A percentile compares a stretch with the other conserved stretches of the same genome.
These are phyloP conservation scores for Diplodia mutila DNA, from an alignment of 2,329 filamentous ascomycete species.

Conservation along the genomic window DNA sequence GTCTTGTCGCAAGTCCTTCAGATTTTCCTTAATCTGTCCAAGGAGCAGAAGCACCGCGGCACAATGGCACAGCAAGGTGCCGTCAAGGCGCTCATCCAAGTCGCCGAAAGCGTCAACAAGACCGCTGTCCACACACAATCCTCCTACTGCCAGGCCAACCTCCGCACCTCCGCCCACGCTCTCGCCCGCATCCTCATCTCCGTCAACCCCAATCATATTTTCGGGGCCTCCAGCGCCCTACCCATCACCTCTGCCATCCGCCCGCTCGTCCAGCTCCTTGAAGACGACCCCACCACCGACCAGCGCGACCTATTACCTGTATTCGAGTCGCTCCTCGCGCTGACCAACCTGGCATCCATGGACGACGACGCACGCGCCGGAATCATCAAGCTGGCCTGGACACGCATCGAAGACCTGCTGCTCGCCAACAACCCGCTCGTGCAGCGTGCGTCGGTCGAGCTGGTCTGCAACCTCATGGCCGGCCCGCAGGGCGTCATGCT, in stretches of 20 bases:
- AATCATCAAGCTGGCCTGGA: conserved; percentile 77
- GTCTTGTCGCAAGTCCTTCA: conserved; percentile 73
- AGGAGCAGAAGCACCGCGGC: conserved; percentile 73
- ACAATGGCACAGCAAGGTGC: conserved; percentile 91
- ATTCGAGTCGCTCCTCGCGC: conserved; percentile 87
- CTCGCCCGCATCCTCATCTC: conserved; percentile 85
- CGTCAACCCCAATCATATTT: conserved; percentile 81
- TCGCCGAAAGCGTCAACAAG: conserved; percentile 65
- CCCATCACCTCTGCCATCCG: conserved; percentile 77
- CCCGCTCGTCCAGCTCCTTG: conserved; percentile 75
- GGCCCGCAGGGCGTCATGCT: conserved; percentile 67
- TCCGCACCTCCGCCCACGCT: conserved; percentile 72
- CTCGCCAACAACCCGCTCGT: conserved; percentile 76
- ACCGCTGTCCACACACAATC: conserved; percentile 41
- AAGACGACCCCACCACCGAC: conserved; percentile 64
- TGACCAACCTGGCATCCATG: conserved; percentile 87
- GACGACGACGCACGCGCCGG: conserved; percentile 66
- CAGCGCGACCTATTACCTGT: conserved; percentile 76
- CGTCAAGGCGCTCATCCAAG: conserved; percentile 77
- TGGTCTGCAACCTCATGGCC: conserved; percentile 88
- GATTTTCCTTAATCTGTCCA: conserved; percentile 77
- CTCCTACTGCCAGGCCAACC: conserved; percentile 45
- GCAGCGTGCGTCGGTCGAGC: conserved; percentile 80
- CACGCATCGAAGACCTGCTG: conserved; percentile 76
- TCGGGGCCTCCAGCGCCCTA: conserved; percentile 75